Evolutionary conservation across 371 early-diverging fungal genomes (phyloP), one percentile per base, ranked within the genome.

Genomic region (Mucor sp.): DNA sequence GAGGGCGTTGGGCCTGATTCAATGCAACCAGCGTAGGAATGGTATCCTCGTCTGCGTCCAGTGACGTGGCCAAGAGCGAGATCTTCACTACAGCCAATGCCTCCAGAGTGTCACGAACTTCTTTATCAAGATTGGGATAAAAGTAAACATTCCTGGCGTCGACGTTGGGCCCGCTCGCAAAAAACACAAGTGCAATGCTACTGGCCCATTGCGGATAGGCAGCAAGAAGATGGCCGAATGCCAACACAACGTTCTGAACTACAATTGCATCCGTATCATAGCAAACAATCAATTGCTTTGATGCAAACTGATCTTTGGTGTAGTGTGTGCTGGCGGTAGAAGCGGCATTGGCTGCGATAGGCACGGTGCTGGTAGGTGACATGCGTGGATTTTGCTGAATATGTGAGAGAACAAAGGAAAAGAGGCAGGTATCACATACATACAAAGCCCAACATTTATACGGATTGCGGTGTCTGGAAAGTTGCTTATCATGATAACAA

Each of bases 91-190:
- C 50, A 27, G 63, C 63, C 30, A 37, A 37, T 35, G 35, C 23
- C 1, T 53, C 33, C 15, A 63, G 8, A 21, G 62, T 33, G 30
- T 50, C 63, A 50, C 50, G 30, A 17, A 21, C 27, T 27, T 63
- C 37, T n/a, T 37, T 35, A 37, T 63, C 63, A 53, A 55, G 17
- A 55, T 53, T 47, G 23, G 61, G 47, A 44, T 44, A 61, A n/a
- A 61, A 55, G 27, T 63, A 27, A 6, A 63, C 63, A 39, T 63
- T 55, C 39, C 25, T 27, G 15, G 33, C 19, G 6, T 19, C 5
- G 21, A 35, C 14, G 50, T n/a, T 25, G 23, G 60, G 25, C 12
- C 35, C 60, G 15, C 14, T 23, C 15, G 41, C 7, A 39, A 59
- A 59, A 11, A 39, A 37, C 9, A 59, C 60, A 59, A 59, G 35